These are phyloP conservation scores for Fusarium succisae DNA, from an alignment of 2,329 filamentous ascomycete genomes.

Conservation along the genomic window DNA sequence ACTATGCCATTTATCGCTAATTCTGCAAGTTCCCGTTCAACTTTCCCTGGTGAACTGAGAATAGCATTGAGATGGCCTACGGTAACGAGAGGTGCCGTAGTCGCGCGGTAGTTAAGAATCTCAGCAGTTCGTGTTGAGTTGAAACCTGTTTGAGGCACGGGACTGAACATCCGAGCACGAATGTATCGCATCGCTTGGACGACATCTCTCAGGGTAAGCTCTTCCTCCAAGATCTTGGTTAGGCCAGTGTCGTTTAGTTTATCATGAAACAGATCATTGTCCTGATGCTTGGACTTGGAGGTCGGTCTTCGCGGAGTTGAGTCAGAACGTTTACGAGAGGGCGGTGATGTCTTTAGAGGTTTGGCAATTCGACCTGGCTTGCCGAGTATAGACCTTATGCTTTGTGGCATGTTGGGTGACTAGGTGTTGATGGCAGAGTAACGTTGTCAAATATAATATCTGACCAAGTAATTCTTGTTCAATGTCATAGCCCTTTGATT, in stretches of 20 bases:
- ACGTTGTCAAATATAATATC: neutral
- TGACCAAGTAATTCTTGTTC: neutral
- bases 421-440: neutral
- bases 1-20: slow-evolving; percentile 66
- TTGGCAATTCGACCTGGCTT: slow-evolving; percentile 50
- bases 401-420: slow-evolving; percentile 41
- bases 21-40: slow-evolving; percentile 73
- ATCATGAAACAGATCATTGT: slow-evolving; percentile 48
- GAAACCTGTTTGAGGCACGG: slow-evolving; percentile 71
- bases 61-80: slow-evolving; percentile 73
- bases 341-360: slow-evolving; percentile 28
- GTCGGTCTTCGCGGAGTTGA: slow-evolving; percentile 42
- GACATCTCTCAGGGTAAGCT: slow-evolving; percentile 68
- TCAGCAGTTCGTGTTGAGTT: slow-evolving; percentile 70
- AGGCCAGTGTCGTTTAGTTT: slow-evolving; percentile 70
- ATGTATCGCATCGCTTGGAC: slow-evolving; percentile 73
- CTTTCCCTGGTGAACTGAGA: slow-evolving; percentile 68
- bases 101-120: slow-evolving; percentile 67
- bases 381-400: slow-evolving; percentile 52
- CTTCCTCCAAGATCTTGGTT: slow-evolving; percentile 62
- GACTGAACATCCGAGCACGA: slow-evolving; percentile 69
- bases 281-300: slow-evolving; percentile 35
- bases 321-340: slow-evolving; percentile 26
- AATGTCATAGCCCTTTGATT: slow-evolving; percentile 7
- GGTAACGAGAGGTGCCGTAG: slow-evolving; percentile 71